A percentile compares a stretch with the other conserved stretches of the same genome.
Conservation (phyloP, 148 eudicot genomes). For the Rhododendron molle region DNA sequence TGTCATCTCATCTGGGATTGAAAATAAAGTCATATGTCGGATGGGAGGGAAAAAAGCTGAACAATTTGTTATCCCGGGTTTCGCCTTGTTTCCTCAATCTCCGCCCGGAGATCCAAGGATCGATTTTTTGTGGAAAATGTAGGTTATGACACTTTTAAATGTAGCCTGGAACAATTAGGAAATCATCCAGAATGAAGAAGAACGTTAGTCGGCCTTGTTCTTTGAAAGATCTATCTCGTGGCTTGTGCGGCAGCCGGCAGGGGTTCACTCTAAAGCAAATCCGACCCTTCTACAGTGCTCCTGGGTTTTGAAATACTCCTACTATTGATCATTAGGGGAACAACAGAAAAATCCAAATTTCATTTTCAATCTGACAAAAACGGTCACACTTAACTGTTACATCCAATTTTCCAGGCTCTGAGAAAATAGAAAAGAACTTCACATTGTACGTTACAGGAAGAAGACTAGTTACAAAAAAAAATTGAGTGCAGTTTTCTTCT, state of each 20-base stretch:
- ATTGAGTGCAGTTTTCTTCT: not conserved
- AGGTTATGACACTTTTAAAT: no score
- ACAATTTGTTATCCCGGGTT: no score
- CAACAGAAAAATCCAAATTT: not conserved
- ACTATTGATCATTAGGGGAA: not conserved
- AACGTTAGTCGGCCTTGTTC: no score
- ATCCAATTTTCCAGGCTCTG: not conserved
- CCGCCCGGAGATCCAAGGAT: no score
- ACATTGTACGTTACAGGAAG: not conserved
- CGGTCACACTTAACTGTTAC: not conserved
- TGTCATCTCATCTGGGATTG: no score
- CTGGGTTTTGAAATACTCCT: not conserved
- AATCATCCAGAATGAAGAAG: no score
- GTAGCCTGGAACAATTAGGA: no score
- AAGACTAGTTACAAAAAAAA: not conserved
- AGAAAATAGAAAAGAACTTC: not conserved
- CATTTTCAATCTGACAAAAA: not conserved
- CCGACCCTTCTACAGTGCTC: not conserved
- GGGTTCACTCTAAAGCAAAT: no score
- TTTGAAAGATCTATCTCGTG: not conserved
- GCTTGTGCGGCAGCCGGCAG: not conserved
- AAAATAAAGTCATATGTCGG: no score
- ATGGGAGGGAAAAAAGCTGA: no score
- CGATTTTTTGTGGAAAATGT: no score
- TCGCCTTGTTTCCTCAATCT: no score